These are phyloP conservation scores for Fusarium phyllophilum DNA, from an alignment of 2,329 filamentous ascomycete species.

Conservation along the genomic window DNA sequence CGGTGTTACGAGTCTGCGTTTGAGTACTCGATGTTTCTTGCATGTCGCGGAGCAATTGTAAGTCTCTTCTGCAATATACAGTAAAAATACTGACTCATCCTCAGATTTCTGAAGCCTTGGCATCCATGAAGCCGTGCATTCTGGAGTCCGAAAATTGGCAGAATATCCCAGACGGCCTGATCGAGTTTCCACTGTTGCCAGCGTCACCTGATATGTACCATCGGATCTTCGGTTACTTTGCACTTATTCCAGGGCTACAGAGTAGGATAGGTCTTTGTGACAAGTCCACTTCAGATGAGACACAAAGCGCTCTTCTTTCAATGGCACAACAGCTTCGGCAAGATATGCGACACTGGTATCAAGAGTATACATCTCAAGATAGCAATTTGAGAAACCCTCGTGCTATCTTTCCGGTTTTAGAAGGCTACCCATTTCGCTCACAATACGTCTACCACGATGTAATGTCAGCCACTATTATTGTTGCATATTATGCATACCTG, in stretches of 20 bases:
- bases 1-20: not conserved
- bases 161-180: not conserved
- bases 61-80: accelerated
- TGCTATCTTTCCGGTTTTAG: accelerated
- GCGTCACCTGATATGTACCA: not conserved
- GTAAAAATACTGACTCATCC: accelerated
- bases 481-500: not conserved
- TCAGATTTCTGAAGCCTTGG: not conserved
- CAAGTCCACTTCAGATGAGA: accelerated
- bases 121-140: accelerated
- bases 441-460: not conserved
- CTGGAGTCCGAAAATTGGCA: not conserved
- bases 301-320: accelerated
- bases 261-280: accelerated
- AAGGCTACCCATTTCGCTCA: accelerated
- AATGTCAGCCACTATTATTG: not conserved
- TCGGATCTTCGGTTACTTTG: not conserved
- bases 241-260: accelerated
- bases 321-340: accelerated
- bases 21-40: not conserved
- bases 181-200: not conserved
- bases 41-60: not conserved
- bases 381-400: accelerated
- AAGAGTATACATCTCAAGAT: not conserved
- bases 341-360: not conserved